Conservation (phyloP, 306 rosid genomes). For the Pyrus communis region DNA sequence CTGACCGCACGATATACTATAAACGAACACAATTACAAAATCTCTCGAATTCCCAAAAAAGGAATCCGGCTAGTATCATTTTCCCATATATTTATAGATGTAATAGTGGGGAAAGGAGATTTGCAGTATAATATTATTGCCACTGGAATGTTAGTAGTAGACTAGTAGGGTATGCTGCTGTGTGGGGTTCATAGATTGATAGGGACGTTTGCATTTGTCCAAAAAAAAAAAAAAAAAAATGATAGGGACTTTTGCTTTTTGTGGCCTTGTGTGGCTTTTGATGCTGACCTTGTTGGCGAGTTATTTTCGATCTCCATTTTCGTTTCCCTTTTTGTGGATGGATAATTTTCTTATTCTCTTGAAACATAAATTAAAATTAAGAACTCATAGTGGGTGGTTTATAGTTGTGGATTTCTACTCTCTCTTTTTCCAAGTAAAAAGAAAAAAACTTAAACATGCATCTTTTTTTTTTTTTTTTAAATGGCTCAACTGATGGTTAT, state of each 20-base stretch:
- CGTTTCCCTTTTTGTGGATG: not conserved
- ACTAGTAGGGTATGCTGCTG: not conserved
- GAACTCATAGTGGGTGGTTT: too few relatives aligned
- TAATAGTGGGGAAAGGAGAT: constrained; percentile 8
- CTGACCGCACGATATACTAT: too few relatives aligned
- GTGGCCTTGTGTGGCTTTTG: constrained; percentile 1
- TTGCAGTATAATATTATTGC: not conserved
- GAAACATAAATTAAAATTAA: too few relatives aligned
- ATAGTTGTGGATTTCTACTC: too few relatives aligned
- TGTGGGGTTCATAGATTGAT: not conserved
- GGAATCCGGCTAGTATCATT: too few relatives aligned
- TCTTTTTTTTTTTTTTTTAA: too few relatives aligned
- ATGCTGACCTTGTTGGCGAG: constrained; percentile 10
- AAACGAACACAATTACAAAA: too few relatives aligned
- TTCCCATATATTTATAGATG: not conserved
- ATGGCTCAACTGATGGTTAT: too few relatives aligned
- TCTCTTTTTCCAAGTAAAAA: too few relatives aligned
- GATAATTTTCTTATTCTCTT: too few relatives aligned
- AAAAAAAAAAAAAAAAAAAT: too few relatives aligned
- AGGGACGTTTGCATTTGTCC: constrained; percentile 8
- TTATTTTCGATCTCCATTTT: not conserved
- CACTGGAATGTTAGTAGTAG: not conserved
- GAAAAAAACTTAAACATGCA: too few relatives aligned
- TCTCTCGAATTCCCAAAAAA: accelerated
- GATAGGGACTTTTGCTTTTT: constrained; percentile 2